Conservation (phyloP, 495 filamentous ascomycete genomes). For the Aspergillus ostianus region DNA sequence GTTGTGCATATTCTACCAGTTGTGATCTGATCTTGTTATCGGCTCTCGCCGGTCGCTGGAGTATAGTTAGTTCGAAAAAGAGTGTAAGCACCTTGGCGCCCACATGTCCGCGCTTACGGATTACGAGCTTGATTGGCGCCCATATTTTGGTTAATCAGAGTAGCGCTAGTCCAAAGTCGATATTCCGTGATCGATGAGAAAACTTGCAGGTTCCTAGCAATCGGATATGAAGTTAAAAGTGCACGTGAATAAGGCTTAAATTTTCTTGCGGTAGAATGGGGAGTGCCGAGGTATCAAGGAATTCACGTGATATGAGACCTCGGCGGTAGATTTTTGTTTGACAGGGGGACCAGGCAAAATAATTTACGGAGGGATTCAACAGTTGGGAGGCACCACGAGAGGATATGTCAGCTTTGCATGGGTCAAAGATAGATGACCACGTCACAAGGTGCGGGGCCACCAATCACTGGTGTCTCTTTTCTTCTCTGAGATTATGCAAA, state of each 20-base stretch:
- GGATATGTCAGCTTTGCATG: conserved; percentile 3
- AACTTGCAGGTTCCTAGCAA: too few relatives aligned
- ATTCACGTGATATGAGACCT: too few relatives aligned
- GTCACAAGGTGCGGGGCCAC: background rate
- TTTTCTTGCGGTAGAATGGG: too few relatives aligned
- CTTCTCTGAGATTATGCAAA: too few relatives aligned
- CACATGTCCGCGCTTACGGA: conserved; percentile 7
- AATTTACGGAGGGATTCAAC: background rate
- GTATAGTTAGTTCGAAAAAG: conserved; percentile 6
- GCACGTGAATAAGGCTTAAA: too few relatives aligned
- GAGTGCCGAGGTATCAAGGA: too few relatives aligned
- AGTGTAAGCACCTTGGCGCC: conserved; percentile 10
- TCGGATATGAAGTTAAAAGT: too few relatives aligned
- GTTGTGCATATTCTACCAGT: conserved; percentile 8
- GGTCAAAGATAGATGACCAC: conserved; percentile 3
- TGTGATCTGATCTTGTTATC: conserved; percentile 8
- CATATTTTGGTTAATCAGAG: conserved; percentile 7
- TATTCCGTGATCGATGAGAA: conserved; percentile 1
- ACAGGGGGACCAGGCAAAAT: background rate
- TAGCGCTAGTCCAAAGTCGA: conserved; percentile 1
- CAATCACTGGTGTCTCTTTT: conserved; percentile 3
- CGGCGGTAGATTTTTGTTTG: too few relatives aligned
- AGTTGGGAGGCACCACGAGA: background rate
- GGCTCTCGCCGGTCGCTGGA: conserved; percentile 8
- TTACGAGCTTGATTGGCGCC: conserved; percentile 1